These are phyloP conservation scores for Inosperma sp. DNA, from an alignment of 768 basidiomycete genomes.

Conservation along the genomic window DNA sequence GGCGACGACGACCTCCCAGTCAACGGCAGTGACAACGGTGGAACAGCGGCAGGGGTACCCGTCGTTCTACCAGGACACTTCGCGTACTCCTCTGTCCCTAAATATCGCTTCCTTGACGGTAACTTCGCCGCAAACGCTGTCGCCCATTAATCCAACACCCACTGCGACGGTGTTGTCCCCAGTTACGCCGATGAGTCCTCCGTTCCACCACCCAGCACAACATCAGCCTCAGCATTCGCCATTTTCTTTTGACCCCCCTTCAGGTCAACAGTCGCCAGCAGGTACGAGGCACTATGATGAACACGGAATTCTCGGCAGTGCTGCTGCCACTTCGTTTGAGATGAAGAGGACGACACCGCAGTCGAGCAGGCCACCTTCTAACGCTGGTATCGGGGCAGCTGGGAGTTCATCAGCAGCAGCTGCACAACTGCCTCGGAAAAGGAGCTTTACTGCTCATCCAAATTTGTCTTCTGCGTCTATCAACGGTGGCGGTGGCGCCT, in stretches of 20 bases:
- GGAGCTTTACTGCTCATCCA: conserved; percentile 56
- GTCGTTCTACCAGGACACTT: conserved; percentile 24
- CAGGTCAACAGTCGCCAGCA: conserved; percentile 36
- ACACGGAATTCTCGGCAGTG: conserved; percentile 10
- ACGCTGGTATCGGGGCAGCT: conserved; percentile 32
- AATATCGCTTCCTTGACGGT: conserved; percentile 67
- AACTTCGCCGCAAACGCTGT: conserved; percentile 59
- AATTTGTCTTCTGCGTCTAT: conserved; percentile 30
- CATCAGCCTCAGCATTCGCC: conserved; percentile 16
- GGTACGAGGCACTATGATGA: conserved; percentile 31
- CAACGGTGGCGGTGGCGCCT: conserved; percentile 8
- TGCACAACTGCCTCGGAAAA: conserved; percentile 60
- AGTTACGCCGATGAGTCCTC: conserved; percentile 59
- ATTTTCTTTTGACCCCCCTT: conserved; percentile 42
- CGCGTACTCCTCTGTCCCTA: conserved; percentile 45
- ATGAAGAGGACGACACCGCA: conserved; percentile 12
- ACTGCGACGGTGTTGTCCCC: conserved; percentile 33
- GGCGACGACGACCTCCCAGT: conserved; percentile 28
- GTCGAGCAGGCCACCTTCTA: conserved; percentile 40
- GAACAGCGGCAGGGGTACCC: conserved; percentile 10
- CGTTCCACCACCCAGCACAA: conserved; percentile 37
- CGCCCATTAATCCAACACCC: conserved; percentile 52
- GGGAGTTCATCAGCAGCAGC: conserved; percentile 29
- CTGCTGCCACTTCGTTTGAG: conserved; percentile 1
- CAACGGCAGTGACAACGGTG: conserved; percentile 18